Base-by-base conservation (phyloP, 2,329 filamentous ascomycete genomes). In the Phaeosphaeria sp. region DNA sequence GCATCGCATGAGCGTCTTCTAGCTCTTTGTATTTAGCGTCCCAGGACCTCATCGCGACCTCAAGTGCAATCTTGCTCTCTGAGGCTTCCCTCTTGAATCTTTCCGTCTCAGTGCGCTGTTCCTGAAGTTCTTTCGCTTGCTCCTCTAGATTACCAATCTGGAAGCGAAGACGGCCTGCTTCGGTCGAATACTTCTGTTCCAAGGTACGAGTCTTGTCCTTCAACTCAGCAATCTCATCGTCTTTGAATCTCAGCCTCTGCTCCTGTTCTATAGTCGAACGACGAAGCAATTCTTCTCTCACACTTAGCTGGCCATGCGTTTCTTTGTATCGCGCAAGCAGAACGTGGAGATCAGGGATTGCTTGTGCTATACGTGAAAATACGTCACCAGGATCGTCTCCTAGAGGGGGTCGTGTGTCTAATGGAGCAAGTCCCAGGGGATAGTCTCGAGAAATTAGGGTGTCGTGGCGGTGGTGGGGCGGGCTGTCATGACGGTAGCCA, bases 101-200 rank as follows among this genome's bases (percentile, higher is more conserved):
- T 47, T 81, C 79, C 22, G 79, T 78, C 46, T 77, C 75, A 7
- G 72, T 73, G 22, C 84, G 67, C 58, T 74, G 79, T 51, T 84
- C 80, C 60, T 82, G 79, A 24, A 84, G 72, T 58, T 85, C 82
- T 53, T 80, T 82, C 46, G 82, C 77, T 68, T 83, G 83, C 61
- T 84, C 82, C 63, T 85, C 81, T 33, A 84, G 73, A 48, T 79
- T 79, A 15, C 77, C 81, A 52, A 85, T 77, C 59, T 86, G 81
- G 42, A 84, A 74, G 30, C 81, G 78, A 8, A 86, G 76, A 60
- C 82, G 80, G 51, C 77, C 82, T 51, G 76, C 79, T 62, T 86
- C 83, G 46, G 79, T 78, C 0, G 81, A 81, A 57, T 82, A 81
- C 56, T 84, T 81, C 51, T 79, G 80, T 47, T 81, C 80, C 18